Percentiles rank a stretch among this genome's conserved stretches.
Conservation (phyloP, 768 basidiomycete species). For the Psilocybe sp. region DNA sequence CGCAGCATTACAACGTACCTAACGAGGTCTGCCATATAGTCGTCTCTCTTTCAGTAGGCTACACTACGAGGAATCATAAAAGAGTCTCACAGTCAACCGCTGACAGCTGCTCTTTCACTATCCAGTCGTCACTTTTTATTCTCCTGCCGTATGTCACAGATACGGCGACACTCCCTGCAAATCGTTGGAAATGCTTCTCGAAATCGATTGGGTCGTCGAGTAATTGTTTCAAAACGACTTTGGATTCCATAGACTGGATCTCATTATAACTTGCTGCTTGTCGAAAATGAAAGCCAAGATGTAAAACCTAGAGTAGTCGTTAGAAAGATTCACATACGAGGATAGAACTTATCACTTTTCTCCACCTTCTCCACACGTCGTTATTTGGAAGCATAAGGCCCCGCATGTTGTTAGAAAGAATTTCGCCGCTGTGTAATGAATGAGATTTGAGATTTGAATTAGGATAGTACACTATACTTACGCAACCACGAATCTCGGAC, state of each 20-base stretch:
- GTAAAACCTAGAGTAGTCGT: conserved; percentile 31
- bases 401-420: conserved; percentile 43
- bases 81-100: conserved; percentile 37
- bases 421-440: conserved; percentile 33
- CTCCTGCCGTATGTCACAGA: conserved; percentile 42
- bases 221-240: conserved; percentile 39
- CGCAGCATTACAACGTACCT: conserved; percentile 8
- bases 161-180: conserved; percentile 42
- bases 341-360: conserved; percentile 30
- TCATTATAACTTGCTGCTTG: conserved; percentile 41
- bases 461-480: conserved; percentile 12
- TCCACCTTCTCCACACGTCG: conserved; percentile 45
- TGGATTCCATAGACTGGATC: conserved; percentile 47
- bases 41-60: neutral
- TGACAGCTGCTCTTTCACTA: conserved; percentile 43
- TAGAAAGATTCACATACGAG: neutral
- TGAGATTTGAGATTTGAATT: neutral
- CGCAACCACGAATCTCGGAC: conserved; percentile 46
- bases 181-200: conserved; percentile 42
- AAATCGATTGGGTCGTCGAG: conserved; percentile 34
- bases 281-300: conserved; percentile 38
- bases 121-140: conserved; percentile 43
- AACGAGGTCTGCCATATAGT: conserved; percentile 12
- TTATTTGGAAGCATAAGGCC: conserved; percentile 43
- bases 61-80: neutral